Evolutionary conservation across 371 early-diverging fungal species (phyloP), one percentile per base, ranked within the genome.

Genomic region (Dinochytrium kinnereticum): DNA sequence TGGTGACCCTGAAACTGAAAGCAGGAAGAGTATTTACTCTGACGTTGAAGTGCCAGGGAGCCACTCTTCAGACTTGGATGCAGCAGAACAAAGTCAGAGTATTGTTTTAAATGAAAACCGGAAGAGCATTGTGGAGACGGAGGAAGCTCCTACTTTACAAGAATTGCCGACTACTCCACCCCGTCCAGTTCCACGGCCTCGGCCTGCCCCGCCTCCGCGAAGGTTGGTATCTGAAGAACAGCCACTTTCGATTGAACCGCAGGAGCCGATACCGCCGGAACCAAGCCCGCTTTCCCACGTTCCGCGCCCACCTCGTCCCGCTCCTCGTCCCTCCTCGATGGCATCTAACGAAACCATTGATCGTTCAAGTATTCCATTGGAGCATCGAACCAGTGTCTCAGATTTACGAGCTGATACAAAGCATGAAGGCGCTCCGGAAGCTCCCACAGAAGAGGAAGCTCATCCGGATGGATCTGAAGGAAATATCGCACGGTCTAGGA

Each of bases 121-220:
- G n/a, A n/a, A n/a, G n/a, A n/a, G n/a, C 64, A 34, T 19, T 44
- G 19, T 44, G 7, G 44, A 44, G 19, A 44, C 28, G 30, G 7
- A 61, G n/a, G 34, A 34, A 34, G n/a, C 61, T 34, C 7, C 33
- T 33, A n/a, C 44, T 44, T 44, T 44, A 44, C 44, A 44, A 13
- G 44, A 44, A 44, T 19, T 19, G 44, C 44, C 19, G 13, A 44
- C 44, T 44, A 44, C 13, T 33, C 75, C 70, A 7, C 75, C 75
- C 2, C 21, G 59, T 33, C 76, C 76, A 15, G 59, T 51, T 1
- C 76, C 75, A 1, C 73, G 73, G 2, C 73, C 73, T 24, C 68
- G 55, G n/a, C 71, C 76, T 38, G 37, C 51, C 33, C 55, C 71
- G 2, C 31, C 70, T 21, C 75, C 66, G 30, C 51, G 71, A 65